Conservation (phyloP, 495 filamentous ascomycete genomes). For the Penicillium macrosclerotiorum region DNA sequence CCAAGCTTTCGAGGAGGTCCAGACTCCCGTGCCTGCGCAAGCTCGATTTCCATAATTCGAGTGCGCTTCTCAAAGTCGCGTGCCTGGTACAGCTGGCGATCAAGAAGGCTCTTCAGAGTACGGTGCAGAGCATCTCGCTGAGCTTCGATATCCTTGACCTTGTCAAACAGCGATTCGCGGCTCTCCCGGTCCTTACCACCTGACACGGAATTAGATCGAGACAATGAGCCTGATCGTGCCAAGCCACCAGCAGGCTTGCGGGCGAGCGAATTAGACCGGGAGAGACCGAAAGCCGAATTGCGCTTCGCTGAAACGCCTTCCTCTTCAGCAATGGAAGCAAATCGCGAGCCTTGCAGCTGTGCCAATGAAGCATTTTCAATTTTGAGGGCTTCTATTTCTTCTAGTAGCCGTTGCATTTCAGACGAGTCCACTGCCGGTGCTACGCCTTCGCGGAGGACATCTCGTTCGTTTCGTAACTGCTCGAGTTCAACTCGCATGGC, state of each 20-base stretch:
- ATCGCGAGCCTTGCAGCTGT: constrained; percentile 48
- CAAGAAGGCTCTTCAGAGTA: constrained; percentile 81
- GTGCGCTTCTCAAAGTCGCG: constrained; percentile 77
- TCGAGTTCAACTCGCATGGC: constrained; percentile 81
- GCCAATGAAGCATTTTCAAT: constrained; percentile 52
- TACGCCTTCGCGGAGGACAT: constrained; percentile 85
- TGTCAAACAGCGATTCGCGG: constrained; percentile 71
- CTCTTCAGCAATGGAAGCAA: constrained; percentile 67
- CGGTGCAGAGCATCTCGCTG: constrained; percentile 91
- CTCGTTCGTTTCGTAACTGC: constrained; percentile 80
- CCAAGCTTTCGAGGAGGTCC: constrained; percentile 69
- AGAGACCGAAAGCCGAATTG: constrained; percentile 46
- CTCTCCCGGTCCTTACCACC: constrained; percentile 58
- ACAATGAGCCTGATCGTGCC: constrained; percentile 45
- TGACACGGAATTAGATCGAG: constrained; percentile 59
- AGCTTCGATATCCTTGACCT: constrained; percentile 86
- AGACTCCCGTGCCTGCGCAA: constrained; percentile 64
- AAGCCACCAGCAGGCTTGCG: constrained; percentile 41
- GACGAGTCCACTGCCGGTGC: constrained; percentile 75
- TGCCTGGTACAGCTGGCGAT: constrained; percentile 78
- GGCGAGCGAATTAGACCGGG: constrained; percentile 62
- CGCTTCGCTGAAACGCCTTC: constrained; percentile 28
- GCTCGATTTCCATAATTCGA: constrained; percentile 70
- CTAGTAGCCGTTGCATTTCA: constrained; percentile 67
- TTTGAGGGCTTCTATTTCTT: constrained; percentile 63